A percentile compares a stretch with the other conserved stretches of the same genome.
phyloP scores from a whole-genome alignment of 1,139 yeast species.

The Lodderomyces theae region DNA sequence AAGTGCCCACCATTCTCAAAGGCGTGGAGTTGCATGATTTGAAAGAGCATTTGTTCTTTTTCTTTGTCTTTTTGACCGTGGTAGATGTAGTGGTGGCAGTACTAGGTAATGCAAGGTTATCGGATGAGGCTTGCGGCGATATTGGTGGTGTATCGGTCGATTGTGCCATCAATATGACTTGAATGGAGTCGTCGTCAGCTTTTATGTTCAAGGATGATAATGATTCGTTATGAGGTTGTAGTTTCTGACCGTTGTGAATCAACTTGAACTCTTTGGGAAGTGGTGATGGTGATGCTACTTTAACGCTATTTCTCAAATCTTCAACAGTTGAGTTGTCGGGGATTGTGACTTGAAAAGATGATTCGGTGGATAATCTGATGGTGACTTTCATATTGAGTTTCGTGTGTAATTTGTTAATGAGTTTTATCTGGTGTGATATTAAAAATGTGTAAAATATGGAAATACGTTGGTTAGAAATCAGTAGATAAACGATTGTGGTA shows the following conservation, averaged over 20 bases:
- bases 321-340: slow-evolving; percentile 51
- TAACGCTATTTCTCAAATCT: slow-evolving; percentile 45
- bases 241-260: slow-evolving; percentile 51
- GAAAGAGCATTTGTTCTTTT: slow-evolving; percentile 65
- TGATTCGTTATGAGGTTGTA: slow-evolving; percentile 31
- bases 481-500: background rate
- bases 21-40: slow-evolving; percentile 63
- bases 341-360: slow-evolving; percentile 41
- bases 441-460: too few species aligned
- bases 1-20: slow-evolving; percentile 83
- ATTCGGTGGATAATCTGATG: slow-evolving; percentile 43
- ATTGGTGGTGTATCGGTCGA: slow-evolving; percentile 26
- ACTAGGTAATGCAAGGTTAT: slow-evolving; percentile 13
- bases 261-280: slow-evolving; percentile 46
- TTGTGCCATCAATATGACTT: slow-evolving; percentile 46
- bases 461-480: too few species aligned
- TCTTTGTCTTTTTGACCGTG: slow-evolving; percentile 38
- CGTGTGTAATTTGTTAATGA: background rate
- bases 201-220: slow-evolving; percentile 24
- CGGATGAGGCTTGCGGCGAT: slow-evolving; percentile 15
- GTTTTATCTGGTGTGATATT: background rate
- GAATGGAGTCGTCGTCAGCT: slow-evolving; percentile 22
- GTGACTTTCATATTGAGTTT: slow-evolving; percentile 34
- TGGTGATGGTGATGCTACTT: slow-evolving; percentile 34
- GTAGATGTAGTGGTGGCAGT: slow-evolving; percentile 14